Evolutionary conservation across 176 grass and related monocot genomes (phyloP), one percentile per base, ranked within the genome.

Genomic region (Musa acuminata): DNA sequence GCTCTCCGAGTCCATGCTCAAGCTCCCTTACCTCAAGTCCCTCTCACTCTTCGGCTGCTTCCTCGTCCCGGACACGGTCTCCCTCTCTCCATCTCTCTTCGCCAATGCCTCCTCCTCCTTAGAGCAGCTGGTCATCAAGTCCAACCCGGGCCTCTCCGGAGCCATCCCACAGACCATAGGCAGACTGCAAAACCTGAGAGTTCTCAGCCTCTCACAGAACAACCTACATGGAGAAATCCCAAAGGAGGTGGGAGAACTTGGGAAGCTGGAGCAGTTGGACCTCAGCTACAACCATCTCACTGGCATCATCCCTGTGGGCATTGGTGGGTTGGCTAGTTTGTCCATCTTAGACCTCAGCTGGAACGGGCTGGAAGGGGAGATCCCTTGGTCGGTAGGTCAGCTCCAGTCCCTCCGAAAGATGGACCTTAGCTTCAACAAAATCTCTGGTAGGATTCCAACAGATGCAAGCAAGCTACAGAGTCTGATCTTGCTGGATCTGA

Each of bases 321-420:
- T 96, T 14, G 86, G 88, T 3, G 86, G 84, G 20, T 80, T 96
- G 84, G 14, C 50, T 49, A 87, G 84, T 53, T 82, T 96, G 60
- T 81, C 88, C 73, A 96, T 96, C 76, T 79, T 96, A 26, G 92
- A 96, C 80, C 79, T 96, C 14, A 91, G 92, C 76, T 91, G 84
- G 84, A 96, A 96, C 79, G 17, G 57, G 71, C 60, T 96, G 77
- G 8, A 3, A 71, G 92, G 92, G 22, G 65, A 49, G 8, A 12
- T 96, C 55, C 88, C 86, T 24, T 69, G 62, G 13, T 49, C 80
- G 19, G 8, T 91, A 43, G 84, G 92, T 9, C 68, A 76, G 66
- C 70, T 96, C 6, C 67, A 55, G 55, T 75, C 51, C 62, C 86
- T 96, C 8, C 86, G 91, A 79, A 96, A 96, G 77, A 73, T 85